Percentiles rank a stretch among this genome's conserved stretches.
Evolutionary conservation across 108 stramenopile species (phyloP).

Genomic region (Pseudonitzschia delicatissima): DNA sequence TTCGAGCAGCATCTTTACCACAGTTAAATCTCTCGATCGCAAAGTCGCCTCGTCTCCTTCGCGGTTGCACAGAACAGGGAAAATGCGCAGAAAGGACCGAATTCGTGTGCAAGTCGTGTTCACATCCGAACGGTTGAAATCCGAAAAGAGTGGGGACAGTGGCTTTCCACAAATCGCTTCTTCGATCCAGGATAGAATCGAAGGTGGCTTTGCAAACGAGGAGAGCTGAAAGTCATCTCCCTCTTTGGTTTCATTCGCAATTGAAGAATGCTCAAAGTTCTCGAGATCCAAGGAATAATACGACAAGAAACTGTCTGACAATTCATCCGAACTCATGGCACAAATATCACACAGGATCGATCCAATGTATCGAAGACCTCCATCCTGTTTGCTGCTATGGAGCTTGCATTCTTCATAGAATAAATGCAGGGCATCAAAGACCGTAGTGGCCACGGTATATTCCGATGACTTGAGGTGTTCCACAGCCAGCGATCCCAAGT

Average conservation of each 20-base stretch:
- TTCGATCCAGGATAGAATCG: constrained; percentile 46
- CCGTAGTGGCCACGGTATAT: neutral
- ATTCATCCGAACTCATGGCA: neutral
- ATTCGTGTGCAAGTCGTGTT: constrained; percentile 49
- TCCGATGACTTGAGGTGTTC: constrained; percentile 3
- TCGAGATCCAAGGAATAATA: constrained; percentile 51
- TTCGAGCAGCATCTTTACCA: constrained; percentile 51
- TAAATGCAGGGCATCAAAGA: constrained; percentile 72
- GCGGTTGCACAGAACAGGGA: constrained; percentile 25
- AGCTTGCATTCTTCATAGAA: constrained; percentile 77
- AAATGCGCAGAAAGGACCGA: constrained; percentile 52
- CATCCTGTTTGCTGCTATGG: constrained; percentile 19
- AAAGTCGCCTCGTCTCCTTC: neutral
- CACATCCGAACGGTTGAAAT: constrained; percentile 12
- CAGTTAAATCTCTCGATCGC: constrained; percentile 21
- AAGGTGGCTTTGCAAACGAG: constrained; percentile 30
- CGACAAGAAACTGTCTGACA: constrained; percentile 16
- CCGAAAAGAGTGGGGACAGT: neutral
- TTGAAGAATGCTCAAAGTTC: constrained; percentile 1
- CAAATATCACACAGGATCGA: constrained; percentile 22
- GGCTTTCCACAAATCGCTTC: constrained; percentile 8
- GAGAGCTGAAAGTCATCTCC: constrained; percentile 6
- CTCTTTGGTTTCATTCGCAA: neutral
- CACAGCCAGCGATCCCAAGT: constrained; percentile 10
- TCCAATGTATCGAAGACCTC: constrained; percentile 19